Conservation (phyloP, 1,139 yeast genomes). For the Sugiyamaella sp. region DNA sequence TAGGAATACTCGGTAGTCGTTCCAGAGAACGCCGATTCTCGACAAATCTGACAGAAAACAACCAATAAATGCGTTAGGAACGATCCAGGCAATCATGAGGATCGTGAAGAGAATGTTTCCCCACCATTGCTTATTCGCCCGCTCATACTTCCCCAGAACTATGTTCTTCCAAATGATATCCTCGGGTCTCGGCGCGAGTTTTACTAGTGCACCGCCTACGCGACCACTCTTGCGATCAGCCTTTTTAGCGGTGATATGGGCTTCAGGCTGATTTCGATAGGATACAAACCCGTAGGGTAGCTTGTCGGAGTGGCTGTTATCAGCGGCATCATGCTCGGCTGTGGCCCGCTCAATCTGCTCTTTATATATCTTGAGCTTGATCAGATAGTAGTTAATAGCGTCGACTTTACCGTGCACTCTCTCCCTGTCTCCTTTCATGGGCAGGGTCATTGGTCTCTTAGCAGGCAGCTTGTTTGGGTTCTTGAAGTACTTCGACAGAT, state of each 20-base stretch:
- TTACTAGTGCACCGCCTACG: constrained; percentile 28
- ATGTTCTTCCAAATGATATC: constrained; percentile 47
- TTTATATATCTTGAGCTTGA: constrained; percentile 35
- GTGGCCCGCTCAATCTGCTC: constrained; percentile 36
- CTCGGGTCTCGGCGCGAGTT: constrained; percentile 44
- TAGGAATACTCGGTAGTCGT: constrained; percentile 40
- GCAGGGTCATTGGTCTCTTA: constrained; percentile 31
- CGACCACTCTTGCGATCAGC: constrained; percentile 22
- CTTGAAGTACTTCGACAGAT: constrained; percentile 41
- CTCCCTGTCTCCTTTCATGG: constrained; percentile 31
- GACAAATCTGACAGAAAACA: constrained; percentile 45
- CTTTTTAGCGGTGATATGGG: constrained; percentile 36
- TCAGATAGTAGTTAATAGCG: constrained; percentile 39
- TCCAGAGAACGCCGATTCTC: constrained; percentile 45
- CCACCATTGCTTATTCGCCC: constrained; percentile 42
- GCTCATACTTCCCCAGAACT: constrained; percentile 36
- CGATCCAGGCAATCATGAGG: constrained; percentile 44
- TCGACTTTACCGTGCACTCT: constrained; percentile 34
- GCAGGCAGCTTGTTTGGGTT: constrained; percentile 35
- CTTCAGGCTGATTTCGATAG: constrained; percentile 37
- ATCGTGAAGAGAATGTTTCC: constrained; percentile 41
- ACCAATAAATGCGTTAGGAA: constrained; percentile 48
- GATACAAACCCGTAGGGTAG: constrained; percentile 46
- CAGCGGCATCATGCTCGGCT: constrained; percentile 28
- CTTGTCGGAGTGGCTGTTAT: constrained; percentile 11